Conservation (phyloP, 495 filamentous ascomycete genomes). For the Podospora bellae-mahoneyi region DNA sequence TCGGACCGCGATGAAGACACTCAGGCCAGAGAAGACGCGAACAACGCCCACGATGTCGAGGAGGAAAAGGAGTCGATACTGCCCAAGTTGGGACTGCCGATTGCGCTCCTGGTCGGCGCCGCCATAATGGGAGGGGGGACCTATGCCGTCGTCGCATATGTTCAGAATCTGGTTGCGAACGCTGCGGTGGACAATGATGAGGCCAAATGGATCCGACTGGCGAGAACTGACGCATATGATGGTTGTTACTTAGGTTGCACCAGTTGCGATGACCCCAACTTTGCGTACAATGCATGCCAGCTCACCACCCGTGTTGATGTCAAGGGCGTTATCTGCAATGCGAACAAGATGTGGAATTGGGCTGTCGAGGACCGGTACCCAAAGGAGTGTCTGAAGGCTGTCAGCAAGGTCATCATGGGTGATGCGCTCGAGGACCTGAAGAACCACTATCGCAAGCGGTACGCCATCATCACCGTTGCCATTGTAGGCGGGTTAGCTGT, state of each 20-base stretch:
- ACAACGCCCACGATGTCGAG: background rate
- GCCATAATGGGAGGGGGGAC: slow-evolving; percentile 14
- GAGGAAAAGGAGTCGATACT: background rate
- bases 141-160: slow-evolving; percentile 19
- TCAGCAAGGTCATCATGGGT: slow-evolving; percentile 21
- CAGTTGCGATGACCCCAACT: slow-evolving; percentile 27
- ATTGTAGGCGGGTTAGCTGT: slow-evolving; percentile 22
- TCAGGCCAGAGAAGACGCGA: background rate
- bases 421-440: slow-evolving; percentile 20
- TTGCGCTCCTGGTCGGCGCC: slow-evolving; percentile 6
- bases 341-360: slow-evolving; percentile 33
- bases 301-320: slow-evolving; percentile 17
- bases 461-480: slow-evolving; percentile 20
- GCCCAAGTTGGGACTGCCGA: background rate
- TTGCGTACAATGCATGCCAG: slow-evolving; percentile 28
- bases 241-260: slow-evolving; percentile 31
- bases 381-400: slow-evolving; percentile 19
- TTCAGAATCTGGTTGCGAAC: slow-evolving; percentile 22
- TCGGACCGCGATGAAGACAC: background rate
- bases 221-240: slow-evolving; percentile 27
- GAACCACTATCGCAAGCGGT: slow-evolving; percentile 19
- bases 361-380: slow-evolving; percentile 26
- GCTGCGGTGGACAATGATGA: slow-evolving; percentile 20
- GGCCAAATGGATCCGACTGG: slow-evolving; percentile 20
- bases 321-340: slow-evolving; percentile 24